These are phyloP conservation scores for Mycena haematopus DNA, from an alignment of 768 basidiomycete species.

Conservation along the genomic window DNA sequence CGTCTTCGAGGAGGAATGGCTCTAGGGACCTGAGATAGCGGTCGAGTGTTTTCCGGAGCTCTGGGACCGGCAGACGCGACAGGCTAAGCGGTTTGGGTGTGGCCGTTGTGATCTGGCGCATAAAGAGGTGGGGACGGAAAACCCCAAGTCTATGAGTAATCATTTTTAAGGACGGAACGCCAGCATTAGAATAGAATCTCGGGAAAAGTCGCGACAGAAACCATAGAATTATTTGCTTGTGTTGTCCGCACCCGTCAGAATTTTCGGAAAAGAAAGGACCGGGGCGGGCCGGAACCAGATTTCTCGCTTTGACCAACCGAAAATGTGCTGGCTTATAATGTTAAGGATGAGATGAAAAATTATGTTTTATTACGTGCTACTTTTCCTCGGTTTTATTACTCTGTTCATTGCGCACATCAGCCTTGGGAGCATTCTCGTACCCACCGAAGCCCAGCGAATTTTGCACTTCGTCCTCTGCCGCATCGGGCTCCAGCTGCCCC, in stretches of 20 bases:
- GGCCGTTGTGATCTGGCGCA: slow-evolving; percentile 32
- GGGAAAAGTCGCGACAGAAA: slow-evolving; percentile 17
- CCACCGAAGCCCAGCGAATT: slow-evolving; percentile 77
- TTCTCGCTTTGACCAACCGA: no score
- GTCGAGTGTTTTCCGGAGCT: slow-evolving; percentile 74
- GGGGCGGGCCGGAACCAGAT: no score
- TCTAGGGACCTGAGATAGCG: slow-evolving; percentile 79
- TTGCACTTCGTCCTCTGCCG: slow-evolving; percentile 78
- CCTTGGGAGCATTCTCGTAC: slow-evolving; percentile 62
- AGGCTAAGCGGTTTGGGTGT: slow-evolving; percentile 41
- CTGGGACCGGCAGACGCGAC: slow-evolving; percentile 84
- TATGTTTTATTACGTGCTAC: not conserved
- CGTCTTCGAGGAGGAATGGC: slow-evolving; percentile 82
- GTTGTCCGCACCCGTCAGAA: not conserved
- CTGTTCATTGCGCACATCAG: slow-evolving; percentile 33
- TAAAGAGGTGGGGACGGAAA: slow-evolving; percentile 16
- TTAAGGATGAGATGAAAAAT: no score
- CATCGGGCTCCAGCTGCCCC: slow-evolving; percentile 92
- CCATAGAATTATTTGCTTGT: not conserved
- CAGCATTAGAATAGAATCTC: slow-evolving; percentile 14
- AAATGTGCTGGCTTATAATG: no score
- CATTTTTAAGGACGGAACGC: slow-evolving; percentile 24
- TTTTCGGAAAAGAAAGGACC: not conserved
- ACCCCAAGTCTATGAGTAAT: slow-evolving; percentile 7
- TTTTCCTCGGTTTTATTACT: not conserved